A percentile compares a stretch with the other conserved stretches of the same genome.
Conservation (phyloP, 352 stramenopile species). For the Albugo candida region DNA sequence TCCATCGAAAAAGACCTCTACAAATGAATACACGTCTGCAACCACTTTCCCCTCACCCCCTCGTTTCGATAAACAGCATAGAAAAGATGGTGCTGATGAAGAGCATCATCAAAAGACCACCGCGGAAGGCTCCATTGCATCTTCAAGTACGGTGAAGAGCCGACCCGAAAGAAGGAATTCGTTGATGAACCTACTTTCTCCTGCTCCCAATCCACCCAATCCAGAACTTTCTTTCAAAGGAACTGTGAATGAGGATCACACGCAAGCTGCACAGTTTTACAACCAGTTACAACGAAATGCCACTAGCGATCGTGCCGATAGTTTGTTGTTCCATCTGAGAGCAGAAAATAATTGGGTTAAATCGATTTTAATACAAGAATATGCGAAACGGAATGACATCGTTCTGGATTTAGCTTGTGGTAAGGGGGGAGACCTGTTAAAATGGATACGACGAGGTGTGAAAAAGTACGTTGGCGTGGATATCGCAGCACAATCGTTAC, state of each 20-base stretch:
- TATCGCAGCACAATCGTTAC: conserved; percentile 91
- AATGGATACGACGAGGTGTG: conserved; percentile 87
- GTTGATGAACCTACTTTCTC: conserved; percentile 50
- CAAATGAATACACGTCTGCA: conserved; percentile 24
- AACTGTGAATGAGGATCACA: neutral
- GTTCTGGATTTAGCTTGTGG: conserved; percentile 96
- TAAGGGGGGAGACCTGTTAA: conserved; percentile 96
- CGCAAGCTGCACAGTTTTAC: conserved; percentile 50
- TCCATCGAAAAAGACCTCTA: conserved; percentile 16
- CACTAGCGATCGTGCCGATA: conserved; percentile 63
- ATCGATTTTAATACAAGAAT: conserved; percentile 87
- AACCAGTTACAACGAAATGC: conserved; percentile 61
- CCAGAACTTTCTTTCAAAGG: neutral
- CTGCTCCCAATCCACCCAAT: conserved; percentile 5
- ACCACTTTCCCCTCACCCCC: conserved; percentile 1
- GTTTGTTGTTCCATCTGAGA: conserved; percentile 93
- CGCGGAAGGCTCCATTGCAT: conserved; percentile 2
- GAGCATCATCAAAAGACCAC: conserved; percentile 1
- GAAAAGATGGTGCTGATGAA: conserved; percentile 6
- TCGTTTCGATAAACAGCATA: conserved; percentile 1
- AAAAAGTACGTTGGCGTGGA: conserved; percentile 93
- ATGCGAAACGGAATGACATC: conserved; percentile 51
- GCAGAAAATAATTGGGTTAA: conserved; percentile 99
- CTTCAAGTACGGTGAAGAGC: conserved; percentile 3
- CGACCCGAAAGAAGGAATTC: conserved; percentile 40